phyloP scores from a whole-genome alignment of 805 yeast genomes.

The Saccharomyces eubayanus region DNA sequence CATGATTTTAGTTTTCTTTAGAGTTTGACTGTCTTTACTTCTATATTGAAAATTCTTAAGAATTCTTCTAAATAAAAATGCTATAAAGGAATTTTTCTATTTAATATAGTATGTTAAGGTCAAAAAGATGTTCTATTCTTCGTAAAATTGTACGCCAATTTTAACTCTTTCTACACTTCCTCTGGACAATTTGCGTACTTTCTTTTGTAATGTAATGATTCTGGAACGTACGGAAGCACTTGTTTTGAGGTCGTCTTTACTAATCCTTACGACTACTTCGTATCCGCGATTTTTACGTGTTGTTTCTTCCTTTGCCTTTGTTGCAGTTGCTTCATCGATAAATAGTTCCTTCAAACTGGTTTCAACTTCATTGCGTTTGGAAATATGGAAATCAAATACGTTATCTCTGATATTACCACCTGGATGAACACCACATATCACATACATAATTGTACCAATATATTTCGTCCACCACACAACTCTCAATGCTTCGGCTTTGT shows the following conservation, averaged over 20 bases:
- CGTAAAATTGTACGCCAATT: constrained; percentile 41
- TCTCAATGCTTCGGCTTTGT: constrained; percentile 36
- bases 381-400: constrained; percentile 39
- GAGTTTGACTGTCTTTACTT: not conserved
- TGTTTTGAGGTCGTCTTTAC: constrained; percentile 48
- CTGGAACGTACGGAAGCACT: constrained; percentile 52
- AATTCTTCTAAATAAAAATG: not conserved
- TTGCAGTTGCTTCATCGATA: constrained; percentile 15
- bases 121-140: constrained; percentile 2
- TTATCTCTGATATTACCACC: constrained; percentile 68
- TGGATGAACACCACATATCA: constrained; percentile 73
- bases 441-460: constrained; percentile 66
- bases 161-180: constrained; percentile 44
- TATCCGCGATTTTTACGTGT: constrained; percentile 26
- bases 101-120: not conserved
- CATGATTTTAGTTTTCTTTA: not conserved
- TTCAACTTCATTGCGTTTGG: constrained; percentile 26
- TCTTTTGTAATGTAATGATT: constrained; percentile 51
- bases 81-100: not conserved
- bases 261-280: constrained; percentile 36
- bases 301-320: constrained; percentile 4
- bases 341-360: constrained; percentile 12
- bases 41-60: not conserved
- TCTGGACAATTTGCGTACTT: constrained; percentile 47
- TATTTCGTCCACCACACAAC: constrained; percentile 67